These are phyloP conservation scores for Citrullus mucosospermus DNA, from an alignment of 306 rosid genomes.

Conservation along the genomic window DNA sequence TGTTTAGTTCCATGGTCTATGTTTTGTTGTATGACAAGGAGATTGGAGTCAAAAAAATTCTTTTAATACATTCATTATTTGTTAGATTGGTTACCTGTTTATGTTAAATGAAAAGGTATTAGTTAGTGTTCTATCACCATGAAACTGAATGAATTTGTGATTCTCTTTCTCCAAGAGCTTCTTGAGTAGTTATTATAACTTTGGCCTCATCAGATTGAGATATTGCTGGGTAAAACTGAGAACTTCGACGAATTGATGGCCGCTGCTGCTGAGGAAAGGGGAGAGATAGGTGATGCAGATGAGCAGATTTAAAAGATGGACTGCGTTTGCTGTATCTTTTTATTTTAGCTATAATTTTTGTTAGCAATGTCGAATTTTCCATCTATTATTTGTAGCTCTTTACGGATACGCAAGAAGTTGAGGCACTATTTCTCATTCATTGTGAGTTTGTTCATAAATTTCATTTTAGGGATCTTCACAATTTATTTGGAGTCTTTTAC, in stretches of 20 bases:
- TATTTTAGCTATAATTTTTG: background rate
- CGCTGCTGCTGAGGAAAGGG: constrained; percentile 23
- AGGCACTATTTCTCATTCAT: background rate
- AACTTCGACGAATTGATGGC: constrained; percentile 39
- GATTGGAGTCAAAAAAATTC: background rate
- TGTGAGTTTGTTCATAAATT: constrained; percentile 1
- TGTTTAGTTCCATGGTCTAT: background rate
- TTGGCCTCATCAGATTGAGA: constrained; percentile 20
- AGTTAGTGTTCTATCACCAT: background rate
- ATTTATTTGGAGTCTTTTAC: background rate
- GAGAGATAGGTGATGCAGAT: constrained; percentile 6
- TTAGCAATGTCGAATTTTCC: background rate
- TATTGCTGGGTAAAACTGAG: constrained; percentile 29
- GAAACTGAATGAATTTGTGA: background rate
- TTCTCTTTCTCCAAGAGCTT: background rate
- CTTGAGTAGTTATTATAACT: background rate
- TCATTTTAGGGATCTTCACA: background rate
- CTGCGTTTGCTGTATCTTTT: background rate
- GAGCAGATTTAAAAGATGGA: constrained; percentile 7
- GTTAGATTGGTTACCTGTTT: background rate
- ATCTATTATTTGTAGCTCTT: background rate
- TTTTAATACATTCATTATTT: background rate
- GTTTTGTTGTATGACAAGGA: background rate
- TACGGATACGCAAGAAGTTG: background rate
- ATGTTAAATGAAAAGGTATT: background rate